phyloP scores from a whole-genome alignment of 306 rosid species.

The Leucaena leucocephala region DNA sequence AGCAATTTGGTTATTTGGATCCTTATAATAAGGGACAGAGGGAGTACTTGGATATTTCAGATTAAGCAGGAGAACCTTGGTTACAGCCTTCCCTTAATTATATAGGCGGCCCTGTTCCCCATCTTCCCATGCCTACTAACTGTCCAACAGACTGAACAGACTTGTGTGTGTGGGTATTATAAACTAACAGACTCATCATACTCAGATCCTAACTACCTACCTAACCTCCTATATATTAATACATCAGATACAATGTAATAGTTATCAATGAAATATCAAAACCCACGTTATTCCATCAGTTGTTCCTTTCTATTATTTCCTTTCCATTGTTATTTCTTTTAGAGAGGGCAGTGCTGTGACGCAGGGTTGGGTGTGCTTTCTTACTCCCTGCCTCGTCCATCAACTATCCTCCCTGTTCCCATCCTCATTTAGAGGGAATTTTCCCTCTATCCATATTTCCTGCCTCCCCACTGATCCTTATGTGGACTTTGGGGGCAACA shows the following conservation, averaged over 20 bases:
- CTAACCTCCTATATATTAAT: no score
- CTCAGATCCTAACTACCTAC: no score
- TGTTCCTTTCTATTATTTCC: background rate
- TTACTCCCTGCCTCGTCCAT: background rate
- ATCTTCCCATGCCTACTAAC: no score
- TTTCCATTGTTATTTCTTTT: background rate
- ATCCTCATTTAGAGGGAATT: background rate
- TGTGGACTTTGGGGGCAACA: background rate
- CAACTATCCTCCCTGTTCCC: background rate
- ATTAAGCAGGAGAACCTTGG: no score
- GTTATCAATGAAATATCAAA: background rate
- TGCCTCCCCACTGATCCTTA: background rate
- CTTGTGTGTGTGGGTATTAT: no score
- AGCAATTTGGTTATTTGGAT: no score
- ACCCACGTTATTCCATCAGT: background rate
- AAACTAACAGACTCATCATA: no score
- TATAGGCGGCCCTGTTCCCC: no score
- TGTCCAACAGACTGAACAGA: no score
- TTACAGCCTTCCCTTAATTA: no score
- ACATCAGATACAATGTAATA: background rate
- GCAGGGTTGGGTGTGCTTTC: background rate
- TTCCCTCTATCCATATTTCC: background rate
- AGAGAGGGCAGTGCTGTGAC: background rate
- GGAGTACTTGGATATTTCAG: no score
- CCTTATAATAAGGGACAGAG: no score